These are phyloP conservation scores for Cylindrodendrum hubeiense DNA, from an alignment of 2,329 filamentous ascomycete species.

Conservation along the genomic window DNA sequence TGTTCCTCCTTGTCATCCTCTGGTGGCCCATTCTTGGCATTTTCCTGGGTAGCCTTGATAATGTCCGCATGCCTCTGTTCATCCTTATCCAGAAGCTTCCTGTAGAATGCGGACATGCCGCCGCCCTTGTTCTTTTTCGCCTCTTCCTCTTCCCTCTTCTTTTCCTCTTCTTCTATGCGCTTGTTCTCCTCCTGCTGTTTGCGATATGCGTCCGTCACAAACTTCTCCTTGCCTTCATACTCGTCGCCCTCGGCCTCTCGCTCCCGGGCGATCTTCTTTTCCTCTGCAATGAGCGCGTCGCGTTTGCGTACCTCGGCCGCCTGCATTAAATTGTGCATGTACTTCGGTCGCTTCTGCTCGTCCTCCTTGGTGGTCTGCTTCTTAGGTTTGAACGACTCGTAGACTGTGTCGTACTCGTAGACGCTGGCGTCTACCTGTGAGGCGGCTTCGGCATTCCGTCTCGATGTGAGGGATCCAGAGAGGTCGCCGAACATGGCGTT, in stretches of 20 bases:
- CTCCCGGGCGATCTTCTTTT: constrained; percentile 83
- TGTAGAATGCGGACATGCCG: constrained; percentile 86
- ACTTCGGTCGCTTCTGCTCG: constrained; percentile 76
- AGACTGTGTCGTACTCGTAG: constrained; percentile 88
- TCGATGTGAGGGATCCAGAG: constrained; percentile 72
- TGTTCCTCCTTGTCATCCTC: constrained; percentile 52
- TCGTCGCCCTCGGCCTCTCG: constrained; percentile 85
- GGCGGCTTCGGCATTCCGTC: constrained; percentile 74
- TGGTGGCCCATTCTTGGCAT: constrained; percentile 55
- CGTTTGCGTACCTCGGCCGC: constrained; percentile 83
- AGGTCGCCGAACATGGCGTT: constrained; percentile 72
- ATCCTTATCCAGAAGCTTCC: constrained; percentile 76
- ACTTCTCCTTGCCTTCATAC: constrained; percentile 86
- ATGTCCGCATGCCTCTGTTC: constrained; percentile 78
- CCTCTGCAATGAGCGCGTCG: constrained; percentile 81
- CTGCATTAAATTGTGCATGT: constrained; percentile 80
- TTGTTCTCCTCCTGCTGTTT: constrained; percentile 82
- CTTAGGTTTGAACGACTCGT: constrained; percentile 79
- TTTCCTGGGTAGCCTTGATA: constrained; percentile 74
- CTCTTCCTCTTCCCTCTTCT: constrained; percentile 72
- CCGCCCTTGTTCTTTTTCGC: constrained; percentile 71
- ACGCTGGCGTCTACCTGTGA: constrained; percentile 78
- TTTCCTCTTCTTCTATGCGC: constrained; percentile 79
- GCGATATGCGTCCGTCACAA: constrained; percentile 87
- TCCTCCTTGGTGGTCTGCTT: constrained; percentile 67